Percentiles rank a stretch among this genome's conserved stretches.
Evolutionary conservation across 108 stramenopile species (phyloP).

Genomic region (Nannochloropsis granulata): DNA sequence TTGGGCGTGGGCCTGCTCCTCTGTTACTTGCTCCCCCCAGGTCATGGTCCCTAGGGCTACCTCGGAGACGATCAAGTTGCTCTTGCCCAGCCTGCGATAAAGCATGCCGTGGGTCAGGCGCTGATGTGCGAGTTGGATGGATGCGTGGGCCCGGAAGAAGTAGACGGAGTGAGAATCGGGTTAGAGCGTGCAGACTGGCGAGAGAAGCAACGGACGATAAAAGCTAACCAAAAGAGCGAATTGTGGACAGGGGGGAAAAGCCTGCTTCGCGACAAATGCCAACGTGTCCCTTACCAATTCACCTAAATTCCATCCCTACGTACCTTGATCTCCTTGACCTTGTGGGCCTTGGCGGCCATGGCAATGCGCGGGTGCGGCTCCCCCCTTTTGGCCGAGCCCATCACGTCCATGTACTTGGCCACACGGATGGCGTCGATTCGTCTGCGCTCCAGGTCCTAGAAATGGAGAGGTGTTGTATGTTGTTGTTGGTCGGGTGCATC

Average conservation of each 20-base stretch:
- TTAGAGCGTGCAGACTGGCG: too few species aligned
- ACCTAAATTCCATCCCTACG: too few species aligned
- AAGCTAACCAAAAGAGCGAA: too few species aligned
- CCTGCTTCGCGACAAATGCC: too few species aligned
- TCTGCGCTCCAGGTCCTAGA: not conserved
- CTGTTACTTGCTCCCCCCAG: constrained; percentile 56
- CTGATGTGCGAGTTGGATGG: not conserved
- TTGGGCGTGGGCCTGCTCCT: constrained; percentile 65
- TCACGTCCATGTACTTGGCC: not conserved
- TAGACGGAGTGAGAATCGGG: too few species aligned
- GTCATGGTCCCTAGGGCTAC: constrained; percentile 42
- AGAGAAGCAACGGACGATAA: too few species aligned
- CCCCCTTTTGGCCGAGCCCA: not conserved
- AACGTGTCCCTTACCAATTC: too few species aligned
- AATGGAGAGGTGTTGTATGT: not conserved
- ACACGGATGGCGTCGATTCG: not conserved
- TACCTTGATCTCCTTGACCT: not conserved
- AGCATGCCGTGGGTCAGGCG: not conserved
- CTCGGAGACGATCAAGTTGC: constrained; percentile 57
- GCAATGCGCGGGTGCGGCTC: not conserved
- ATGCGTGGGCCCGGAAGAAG: too few species aligned
- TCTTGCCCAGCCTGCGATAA: constrained; percentile 4
- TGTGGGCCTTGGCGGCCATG: not conserved
- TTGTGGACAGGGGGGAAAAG: too few species aligned
- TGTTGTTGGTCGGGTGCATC: not conserved